Base-by-base conservation (phyloP, 345 rosid species). In the Eucalyptus cladocalyx region DNA sequence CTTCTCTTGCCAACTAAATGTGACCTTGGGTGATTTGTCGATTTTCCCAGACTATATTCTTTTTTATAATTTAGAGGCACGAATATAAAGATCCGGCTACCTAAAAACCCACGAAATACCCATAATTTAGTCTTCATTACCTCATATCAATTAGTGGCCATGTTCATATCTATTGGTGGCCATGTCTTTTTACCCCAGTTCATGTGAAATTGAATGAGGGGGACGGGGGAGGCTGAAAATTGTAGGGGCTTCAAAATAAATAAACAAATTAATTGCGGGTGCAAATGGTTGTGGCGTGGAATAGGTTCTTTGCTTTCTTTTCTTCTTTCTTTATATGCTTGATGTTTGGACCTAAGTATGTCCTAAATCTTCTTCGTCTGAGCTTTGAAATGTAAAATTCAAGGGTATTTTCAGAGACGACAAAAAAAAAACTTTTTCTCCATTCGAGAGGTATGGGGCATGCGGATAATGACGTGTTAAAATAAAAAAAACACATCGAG, bases 331-430 rank as follows among this genome's bases (percentile, higher is more conserved):
- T 69, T 19, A 21, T 19, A 19, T 19, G 5, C 83, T 21, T 72
- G 8, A 72, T 72, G 56, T 53, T 7, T 53, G 9, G 24, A 53
- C 24, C 56, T 19, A 53, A 53, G 56, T 53, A 19, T 53, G 24
- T 53, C 2, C 24, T 53, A 53, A 3, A 53, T 1, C 24, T 19
- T 21, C 3, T 53, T 53, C 10, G 11, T 53, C 11, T 53, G 11
- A 53, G 21, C 2, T 53, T 11, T 53, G 1, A 0, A 53, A 53
- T 4, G 1, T 53, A 4, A 53, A 21, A 53, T 53, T 53, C 2
- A 53, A 21, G 11, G 58, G 1, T 53, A 53, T 53, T 21, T 26
- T 53, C 2, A 21, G 0, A 53, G 0, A 2, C 2, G 11, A 53
- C 11, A 8, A 50, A 53, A 53, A 51, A 19, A 4, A 53, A 53